Evolutionary conservation across 345 rosid species (phyloP).

Genomic region (Pugionium cornutum): DNA sequence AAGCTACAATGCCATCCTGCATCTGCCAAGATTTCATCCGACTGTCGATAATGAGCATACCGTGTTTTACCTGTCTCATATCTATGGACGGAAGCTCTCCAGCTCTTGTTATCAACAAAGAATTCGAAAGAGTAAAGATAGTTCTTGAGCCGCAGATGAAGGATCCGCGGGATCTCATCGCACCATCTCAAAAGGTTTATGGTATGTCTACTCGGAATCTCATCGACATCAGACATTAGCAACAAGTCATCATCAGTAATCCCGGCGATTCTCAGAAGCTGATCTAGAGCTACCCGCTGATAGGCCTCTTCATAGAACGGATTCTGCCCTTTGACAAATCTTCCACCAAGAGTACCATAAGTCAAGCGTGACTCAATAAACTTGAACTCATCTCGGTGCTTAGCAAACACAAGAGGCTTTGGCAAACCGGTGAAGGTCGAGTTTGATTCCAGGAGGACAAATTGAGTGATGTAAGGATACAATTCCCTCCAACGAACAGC

Average conservation of each 20-base stretch:
- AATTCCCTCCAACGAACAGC: constrained; percentile 65
- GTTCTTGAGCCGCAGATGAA: constrained; percentile 63
- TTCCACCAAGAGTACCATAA: constrained; percentile 61
- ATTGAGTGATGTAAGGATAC: constrained; percentile 65
- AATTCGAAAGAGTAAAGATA: constrained; percentile 76
- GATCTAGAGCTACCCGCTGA: constrained; percentile 70
- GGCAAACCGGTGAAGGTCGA: constrained; percentile 65
- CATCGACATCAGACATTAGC: constrained; percentile 72
- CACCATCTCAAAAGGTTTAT: constrained; percentile 77
- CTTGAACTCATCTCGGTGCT: constrained; percentile 51
- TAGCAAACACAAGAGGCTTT: constrained; percentile 58
- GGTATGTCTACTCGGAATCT: constrained; percentile 59
- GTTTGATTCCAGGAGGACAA: constrained; percentile 69
- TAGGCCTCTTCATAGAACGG: constrained; percentile 74
- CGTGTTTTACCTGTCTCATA: constrained; percentile 52
- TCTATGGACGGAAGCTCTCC: constrained; percentile 76
- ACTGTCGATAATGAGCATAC: constrained; percentile 60
- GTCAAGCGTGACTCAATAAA: constrained; percentile 64
- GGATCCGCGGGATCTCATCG: constrained; percentile 54
- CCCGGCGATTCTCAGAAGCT: constrained; percentile 61
- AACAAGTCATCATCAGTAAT: constrained; percentile 69
- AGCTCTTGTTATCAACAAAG: constrained; percentile 61
- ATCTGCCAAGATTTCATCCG: constrained; percentile 55
- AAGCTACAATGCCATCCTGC: constrained; percentile 74
- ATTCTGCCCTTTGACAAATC: constrained; percentile 62